Base-by-base conservation (phyloP, 345 rosid species). In the rapeseed (Brassica napus) region DNA sequence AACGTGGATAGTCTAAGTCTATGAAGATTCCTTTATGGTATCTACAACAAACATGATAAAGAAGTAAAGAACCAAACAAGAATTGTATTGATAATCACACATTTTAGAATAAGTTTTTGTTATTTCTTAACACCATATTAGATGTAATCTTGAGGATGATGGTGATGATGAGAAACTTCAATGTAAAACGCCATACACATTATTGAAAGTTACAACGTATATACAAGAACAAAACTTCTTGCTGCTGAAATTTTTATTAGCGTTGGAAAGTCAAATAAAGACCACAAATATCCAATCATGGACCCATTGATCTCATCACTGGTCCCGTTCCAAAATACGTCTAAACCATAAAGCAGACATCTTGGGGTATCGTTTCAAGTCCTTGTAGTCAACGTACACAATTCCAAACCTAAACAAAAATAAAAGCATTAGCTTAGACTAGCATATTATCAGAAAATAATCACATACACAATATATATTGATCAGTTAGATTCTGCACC, bases 311-410 rank as follows among this genome's bases (percentile, higher is more conserved):
- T 39, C 24, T 80, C 68, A 80, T 37, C 65, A 54, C 28, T 82
- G 82, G 7, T 81, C 83, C 61, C 85, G 72, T 65, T 77, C 39
- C 6, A 95, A 89, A 30, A 95, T 73, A 68, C 88, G 84, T 83
- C 68, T 82, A 85, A 91, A 95, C 99, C 99, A 95, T 32, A 88
- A 85, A 49, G 98, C 97, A 1, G 99, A 93, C 94, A 89, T 90
- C 83, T 95, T 95, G 0, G 98, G 99, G 72, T 90, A 85, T 77
- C 99, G 87, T 87, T 87, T 89, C 35, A 93, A 87, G 77, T 73
- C 88, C 69, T 63, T 54, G 80, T 76, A 91, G 72, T 95, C 94
- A 39, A 95, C 89, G 78, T 91, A 95, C 23, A 95, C 97, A 16
- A 95, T 93, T 61, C 98, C 98, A 6, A 95, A 95, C 84, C 84